Evolutionary conservation across 1,139 yeast species (phyloP).

Genomic region (Saccharomyces pastorianus): DNA sequence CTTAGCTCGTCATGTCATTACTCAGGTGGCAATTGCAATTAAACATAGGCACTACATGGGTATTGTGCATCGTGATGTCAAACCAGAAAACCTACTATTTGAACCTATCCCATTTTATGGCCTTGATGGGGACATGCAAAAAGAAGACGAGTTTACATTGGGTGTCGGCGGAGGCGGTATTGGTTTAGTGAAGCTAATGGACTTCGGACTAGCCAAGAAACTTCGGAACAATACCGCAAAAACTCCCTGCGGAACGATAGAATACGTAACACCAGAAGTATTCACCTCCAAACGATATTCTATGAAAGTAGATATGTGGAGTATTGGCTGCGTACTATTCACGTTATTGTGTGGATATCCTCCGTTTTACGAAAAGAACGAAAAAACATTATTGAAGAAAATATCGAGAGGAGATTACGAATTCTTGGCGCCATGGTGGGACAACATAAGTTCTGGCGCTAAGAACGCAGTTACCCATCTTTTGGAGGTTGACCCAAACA

Average conservation of each 20-base stretch:
- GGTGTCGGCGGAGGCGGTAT: conserved; percentile 87
- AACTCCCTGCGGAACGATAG: conserved; percentile 87
- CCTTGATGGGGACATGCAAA: conserved; percentile 63
- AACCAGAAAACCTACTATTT: conserved; percentile 86
- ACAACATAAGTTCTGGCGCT: conserved; percentile 66
- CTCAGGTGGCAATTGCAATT: conserved; percentile 76
- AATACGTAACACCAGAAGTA: conserved; percentile 91
- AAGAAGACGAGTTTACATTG: conserved; percentile 72
- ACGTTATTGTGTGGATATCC: conserved; percentile 92
- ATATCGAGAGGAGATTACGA: conserved; percentile 73
- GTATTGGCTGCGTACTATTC: conserved; percentile 84
- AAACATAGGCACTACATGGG: conserved; percentile 76
- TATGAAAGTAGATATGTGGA: conserved; percentile 93
- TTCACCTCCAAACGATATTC: conserved; percentile 64
- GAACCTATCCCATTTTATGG: conserved; percentile 59
- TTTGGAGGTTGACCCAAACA: conserved; percentile 66
- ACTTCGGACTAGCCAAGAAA: conserved; percentile 86
- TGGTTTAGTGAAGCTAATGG: conserved; percentile 80
- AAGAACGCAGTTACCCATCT: conserved; percentile 63
- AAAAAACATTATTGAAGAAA: conserved; percentile 42
- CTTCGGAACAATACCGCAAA: conserved; percentile 51
- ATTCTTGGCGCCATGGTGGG: conserved; percentile 90
- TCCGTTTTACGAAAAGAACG: conserved; percentile 83
- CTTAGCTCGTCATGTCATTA: conserved; percentile 73
- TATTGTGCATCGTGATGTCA: conserved; percentile 88